Conservation (phyloP, 495 filamentous ascomycete genomes). For the Penicilliopsis zonata region DNA sequence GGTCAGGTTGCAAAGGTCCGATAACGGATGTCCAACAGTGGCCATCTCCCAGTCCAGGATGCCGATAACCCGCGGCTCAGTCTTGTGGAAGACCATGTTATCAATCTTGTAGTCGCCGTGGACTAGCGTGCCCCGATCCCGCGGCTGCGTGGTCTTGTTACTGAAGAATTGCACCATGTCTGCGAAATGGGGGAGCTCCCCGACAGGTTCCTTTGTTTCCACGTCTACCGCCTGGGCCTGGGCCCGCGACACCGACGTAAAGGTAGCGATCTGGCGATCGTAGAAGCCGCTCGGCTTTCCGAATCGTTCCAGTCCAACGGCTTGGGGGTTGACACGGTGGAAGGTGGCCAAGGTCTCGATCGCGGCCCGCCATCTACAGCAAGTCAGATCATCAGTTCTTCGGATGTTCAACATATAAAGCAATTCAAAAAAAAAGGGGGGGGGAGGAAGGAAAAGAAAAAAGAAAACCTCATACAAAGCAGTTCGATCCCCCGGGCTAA, state of each 20-base stretch:
- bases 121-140: conserved; percentile 65
- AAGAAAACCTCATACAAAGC: conserved; percentile 39
- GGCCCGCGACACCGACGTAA: conserved; percentile 60
- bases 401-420: neutral
- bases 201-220: conserved; percentile 64
- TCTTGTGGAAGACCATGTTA: conserved; percentile 88
- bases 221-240: conserved; percentile 67
- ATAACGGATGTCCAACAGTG: conserved; percentile 86
- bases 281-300: conserved; percentile 74
- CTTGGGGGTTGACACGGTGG: conserved; percentile 58
- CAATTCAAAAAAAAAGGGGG: neutral
- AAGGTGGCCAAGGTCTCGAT: conserved; percentile 74
- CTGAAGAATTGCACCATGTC: conserved; percentile 71
- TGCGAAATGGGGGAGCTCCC: conserved; percentile 68
- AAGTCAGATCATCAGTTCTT: neutral
- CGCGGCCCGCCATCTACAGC: conserved; percentile 65
- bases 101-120: conserved; percentile 99
- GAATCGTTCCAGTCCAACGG: conserved; percentile 55
- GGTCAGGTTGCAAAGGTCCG: conserved; percentile 71
- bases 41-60: conserved; percentile 98
- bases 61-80: conserved; percentile 78
- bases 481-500: conserved; percentile 53
- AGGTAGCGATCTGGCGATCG: conserved; percentile 72
- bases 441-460: neutral
- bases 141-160: conserved; percentile 53